Base-by-base conservation (phyloP, 2,329 filamentous ascomycete species). In the Madurella fahalii region DNA sequence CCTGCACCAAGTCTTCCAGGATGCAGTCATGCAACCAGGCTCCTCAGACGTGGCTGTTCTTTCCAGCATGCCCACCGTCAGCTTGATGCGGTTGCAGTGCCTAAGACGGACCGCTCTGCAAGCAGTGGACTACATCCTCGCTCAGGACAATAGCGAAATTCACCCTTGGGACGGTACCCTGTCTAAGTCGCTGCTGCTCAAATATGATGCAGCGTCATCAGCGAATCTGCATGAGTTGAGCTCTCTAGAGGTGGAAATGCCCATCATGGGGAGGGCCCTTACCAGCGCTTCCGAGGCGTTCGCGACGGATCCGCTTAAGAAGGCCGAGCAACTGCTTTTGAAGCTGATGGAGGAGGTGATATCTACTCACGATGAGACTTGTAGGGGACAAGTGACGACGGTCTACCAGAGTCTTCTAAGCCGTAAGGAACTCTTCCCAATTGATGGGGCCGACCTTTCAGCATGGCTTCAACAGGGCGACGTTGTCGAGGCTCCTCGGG, bases 231-330 rank as follows among this genome's bases (percentile, higher is more conserved):
- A 77, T 44, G 81, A 83, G 41, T 71, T 90, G 46, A 76, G 80
- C 43, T 74, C 86, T 16, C 73, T 90, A 0, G 84, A 88, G 67
- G 73, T 76, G 1, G 87, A 90, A 64, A 70, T 89, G 47, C 82
- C 83, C 9, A 72, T 80, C 2, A 72, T 89, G 56, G 82, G 81
- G 9, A 75, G 76, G 43, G 77, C 82, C 53, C 62, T 87, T 25
- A 71, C 78, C 46, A 66, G 70, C 37, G 74, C 81, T 55, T 77
- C 77, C 51, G 64, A 71, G 32, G 70, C 80, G 25, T 68, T 86
- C 41, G 68, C 74, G 3, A 67, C 72, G 13, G 77, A 84, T 61
- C 77, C 82, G 2, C 61, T 82, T 3, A 62, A 65, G 11, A 71
- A 76, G 41, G 71, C 86, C 16, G 77, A 77, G 57, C 63, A 70